Conservation (phyloP, 148 eudicot genomes). For the Camellia granthamiana region DNA sequence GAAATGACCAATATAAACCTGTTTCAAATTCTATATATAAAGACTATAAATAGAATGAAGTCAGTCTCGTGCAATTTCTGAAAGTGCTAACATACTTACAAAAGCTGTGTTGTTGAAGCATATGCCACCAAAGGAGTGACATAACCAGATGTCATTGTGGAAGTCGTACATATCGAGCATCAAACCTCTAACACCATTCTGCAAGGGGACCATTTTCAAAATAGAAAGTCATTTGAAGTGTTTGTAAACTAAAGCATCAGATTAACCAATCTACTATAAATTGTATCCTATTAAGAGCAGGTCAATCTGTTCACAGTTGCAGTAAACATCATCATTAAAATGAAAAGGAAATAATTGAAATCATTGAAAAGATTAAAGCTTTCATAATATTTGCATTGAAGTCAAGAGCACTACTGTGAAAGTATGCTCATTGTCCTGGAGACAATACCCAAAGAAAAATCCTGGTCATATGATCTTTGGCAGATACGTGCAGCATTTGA, state of each 20-base stretch:
- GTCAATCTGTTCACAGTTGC: not conserved
- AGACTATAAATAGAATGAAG: not conserved
- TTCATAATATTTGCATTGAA: too few relatives aligned
- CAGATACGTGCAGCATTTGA: too few relatives aligned
- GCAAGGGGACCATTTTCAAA: conserved; percentile 22
- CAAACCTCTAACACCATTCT: conserved; percentile 91
- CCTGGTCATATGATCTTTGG: too few relatives aligned
- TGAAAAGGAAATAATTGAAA: not conserved
- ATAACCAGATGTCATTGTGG: conserved; percentile 79
- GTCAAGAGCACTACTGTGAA: too few relatives aligned
- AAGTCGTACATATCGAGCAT: conserved; percentile 99
- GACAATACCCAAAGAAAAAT: too few relatives aligned
- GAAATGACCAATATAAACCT: not conserved
- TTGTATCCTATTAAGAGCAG: not conserved
- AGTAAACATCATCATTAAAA: not conserved
- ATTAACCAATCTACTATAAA: not conserved
- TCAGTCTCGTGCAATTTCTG: not conserved
- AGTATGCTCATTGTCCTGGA: too few relatives aligned
- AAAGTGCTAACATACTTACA: conserved; percentile 46
- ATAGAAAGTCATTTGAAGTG: not conserved
- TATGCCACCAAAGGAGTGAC: conserved; percentile 84
- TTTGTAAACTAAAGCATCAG: not conserved
- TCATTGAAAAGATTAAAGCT: too few relatives aligned
- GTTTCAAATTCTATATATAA: not conserved
- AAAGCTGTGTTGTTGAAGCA: conserved; percentile 91